Evolutionary conservation across 1,284 basidiomycete genomes (phyloP).

Genomic region (Leccinum solheimii): DNA sequence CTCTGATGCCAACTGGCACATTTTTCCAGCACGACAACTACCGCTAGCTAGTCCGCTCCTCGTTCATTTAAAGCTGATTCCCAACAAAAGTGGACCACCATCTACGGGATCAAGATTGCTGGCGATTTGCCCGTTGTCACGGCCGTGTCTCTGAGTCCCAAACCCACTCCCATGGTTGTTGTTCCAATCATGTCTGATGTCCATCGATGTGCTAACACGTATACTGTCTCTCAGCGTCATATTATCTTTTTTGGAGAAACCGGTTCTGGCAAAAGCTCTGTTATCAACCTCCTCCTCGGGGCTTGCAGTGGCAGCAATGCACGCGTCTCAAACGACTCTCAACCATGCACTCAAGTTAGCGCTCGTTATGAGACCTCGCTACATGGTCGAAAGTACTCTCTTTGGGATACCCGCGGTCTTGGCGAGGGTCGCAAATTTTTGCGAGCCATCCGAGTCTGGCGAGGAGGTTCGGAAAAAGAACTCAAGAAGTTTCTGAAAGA

Average conservation of each 20-base stretch:
- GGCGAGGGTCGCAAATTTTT: slow-evolving; percentile 16
- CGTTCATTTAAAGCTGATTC: neutral
- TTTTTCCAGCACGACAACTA: neutral
- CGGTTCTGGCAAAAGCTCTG: slow-evolving; percentile 33
- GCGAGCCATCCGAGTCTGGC: neutral
- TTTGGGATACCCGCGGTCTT: slow-evolving; percentile 36
- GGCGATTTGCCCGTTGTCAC: neutral
- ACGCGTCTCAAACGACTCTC: slow-evolving; percentile 17
- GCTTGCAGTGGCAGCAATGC: slow-evolving; percentile 7
- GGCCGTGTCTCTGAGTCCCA: neutral
- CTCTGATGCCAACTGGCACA: neutral
- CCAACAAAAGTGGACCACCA: neutral
- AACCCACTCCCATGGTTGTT: slow-evolving; percentile 17
- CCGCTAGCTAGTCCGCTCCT: neutral
- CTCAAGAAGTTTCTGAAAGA: slow-evolving; percentile 26
- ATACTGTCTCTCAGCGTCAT: slow-evolving; percentile 10
- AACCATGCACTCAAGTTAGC: slow-evolving; percentile 25
- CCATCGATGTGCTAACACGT: slow-evolving; percentile 2
- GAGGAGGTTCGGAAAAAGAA: slow-evolving; percentile 13
- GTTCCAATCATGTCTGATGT: neutral
- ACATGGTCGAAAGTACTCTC: slow-evolving; percentile 6
- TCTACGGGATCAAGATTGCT: neutral
- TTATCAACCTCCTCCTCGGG: slow-evolving; percentile 28
- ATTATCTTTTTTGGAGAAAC: slow-evolving; percentile 32
- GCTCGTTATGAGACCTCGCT: slow-evolving; percentile 18